Percentiles rank a stretch among this genome's conserved stretches.
phyloP scores from a whole-genome alignment of 495 filamentous ascomycete genomes.

The Delitschia confertaspora region DNA sequence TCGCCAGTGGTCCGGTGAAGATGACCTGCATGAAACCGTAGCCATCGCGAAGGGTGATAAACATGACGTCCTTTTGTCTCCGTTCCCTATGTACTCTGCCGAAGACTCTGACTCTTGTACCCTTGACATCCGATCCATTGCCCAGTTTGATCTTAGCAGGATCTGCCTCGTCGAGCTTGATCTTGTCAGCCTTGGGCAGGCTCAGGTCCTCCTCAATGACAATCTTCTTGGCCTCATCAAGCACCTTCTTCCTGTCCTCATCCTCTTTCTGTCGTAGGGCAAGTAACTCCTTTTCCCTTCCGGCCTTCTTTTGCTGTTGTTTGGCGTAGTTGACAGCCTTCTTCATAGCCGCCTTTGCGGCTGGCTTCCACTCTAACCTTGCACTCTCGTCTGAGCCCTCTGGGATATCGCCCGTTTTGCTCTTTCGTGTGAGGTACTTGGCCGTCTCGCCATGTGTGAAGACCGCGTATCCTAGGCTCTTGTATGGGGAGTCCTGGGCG shows the following conservation, averaged over 20 bases:
- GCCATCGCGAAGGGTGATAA: constrained; percentile 80
- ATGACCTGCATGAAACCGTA: constrained; percentile 88
- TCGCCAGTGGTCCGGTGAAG: constrained; percentile 71
- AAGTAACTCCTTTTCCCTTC: constrained; percentile 42
- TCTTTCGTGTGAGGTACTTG: constrained; percentile 61
- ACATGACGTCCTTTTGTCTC: constrained; percentile 77
- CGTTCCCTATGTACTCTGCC: constrained; percentile 81
- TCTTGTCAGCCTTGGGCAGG: constrained; percentile 68
- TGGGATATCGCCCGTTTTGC: constrained; percentile 53
- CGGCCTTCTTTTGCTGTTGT: constrained; percentile 41
- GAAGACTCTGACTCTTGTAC: constrained; percentile 71
- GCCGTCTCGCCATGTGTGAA: constrained; percentile 55
- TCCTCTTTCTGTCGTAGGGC: constrained; percentile 65
- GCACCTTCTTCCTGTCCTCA: constrained; percentile 52
- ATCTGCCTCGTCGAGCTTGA: constrained; percentile 54
- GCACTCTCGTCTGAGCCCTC: constrained; percentile 50
- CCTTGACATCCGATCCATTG: constrained; percentile 41
- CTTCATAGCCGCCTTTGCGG: constrained; percentile 74
- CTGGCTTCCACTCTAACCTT: constrained; percentile 64
- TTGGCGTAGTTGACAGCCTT: constrained; percentile 67
- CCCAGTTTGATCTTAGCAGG: constrained; percentile 35
- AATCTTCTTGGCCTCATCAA: constrained; percentile 86
- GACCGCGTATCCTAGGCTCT: constrained; percentile 68
- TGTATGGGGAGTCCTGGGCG: constrained; percentile 64
- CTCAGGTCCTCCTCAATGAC: constrained; percentile 68